Evolutionary conservation across 2,329 filamentous ascomycete genomes (phyloP).

Genomic region (Colletotrichum viniferum): DNA sequence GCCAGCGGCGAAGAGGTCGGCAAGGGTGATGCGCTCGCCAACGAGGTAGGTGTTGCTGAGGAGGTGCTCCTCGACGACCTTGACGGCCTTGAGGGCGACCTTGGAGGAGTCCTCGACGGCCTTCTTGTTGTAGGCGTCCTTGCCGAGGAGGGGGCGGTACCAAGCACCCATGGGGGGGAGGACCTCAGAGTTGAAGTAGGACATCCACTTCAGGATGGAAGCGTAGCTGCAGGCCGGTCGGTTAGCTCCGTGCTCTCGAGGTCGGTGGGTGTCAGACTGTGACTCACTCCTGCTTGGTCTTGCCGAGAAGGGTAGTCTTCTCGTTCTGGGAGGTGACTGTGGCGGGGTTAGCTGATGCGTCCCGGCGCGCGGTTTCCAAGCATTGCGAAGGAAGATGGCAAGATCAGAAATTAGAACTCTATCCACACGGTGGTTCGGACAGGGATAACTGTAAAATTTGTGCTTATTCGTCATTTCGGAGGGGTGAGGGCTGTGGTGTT

Average conservation of each 20-base stretch:
- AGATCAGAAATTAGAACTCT: constrained; percentile 82
- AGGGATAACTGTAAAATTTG: constrained; percentile 95
- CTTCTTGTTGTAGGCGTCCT: constrained; percentile 97
- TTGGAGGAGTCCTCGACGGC: constrained; percentile 80
- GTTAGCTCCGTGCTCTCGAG: constrained; percentile 27
- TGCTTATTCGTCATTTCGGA: constrained; percentile 72
- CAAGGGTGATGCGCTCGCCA: constrained; percentile 95
- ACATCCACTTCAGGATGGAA: constrained; percentile 98
- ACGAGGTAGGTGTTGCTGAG: constrained; percentile 95
- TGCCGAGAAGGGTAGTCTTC: constrained; percentile 98
- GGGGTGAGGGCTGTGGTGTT: constrained; percentile 16
- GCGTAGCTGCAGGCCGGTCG: constrained; percentile 66
- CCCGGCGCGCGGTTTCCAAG: background rate
- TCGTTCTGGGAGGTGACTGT: constrained; percentile 98
- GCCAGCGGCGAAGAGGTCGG: constrained; percentile 84
- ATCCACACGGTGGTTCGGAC: constrained; percentile 88
- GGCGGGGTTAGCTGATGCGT: constrained; percentile 33
- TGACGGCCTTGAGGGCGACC: constrained; percentile 69
- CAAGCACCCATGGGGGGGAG: constrained; percentile 75
- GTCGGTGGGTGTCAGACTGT: background rate
- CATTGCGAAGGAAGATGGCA: constrained; percentile 27
- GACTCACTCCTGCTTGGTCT: constrained; percentile 98
- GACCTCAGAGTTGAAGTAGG: constrained; percentile 91
- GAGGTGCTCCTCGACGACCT: constrained; percentile 85
- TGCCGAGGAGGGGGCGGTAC: constrained; percentile 86